A percentile compares a stretch with the other conserved stretches of the same genome.
These are phyloP conservation scores for Fusarium temperatum DNA, from an alignment of 2,329 filamentous ascomycete species.

Conservation along the genomic window DNA sequence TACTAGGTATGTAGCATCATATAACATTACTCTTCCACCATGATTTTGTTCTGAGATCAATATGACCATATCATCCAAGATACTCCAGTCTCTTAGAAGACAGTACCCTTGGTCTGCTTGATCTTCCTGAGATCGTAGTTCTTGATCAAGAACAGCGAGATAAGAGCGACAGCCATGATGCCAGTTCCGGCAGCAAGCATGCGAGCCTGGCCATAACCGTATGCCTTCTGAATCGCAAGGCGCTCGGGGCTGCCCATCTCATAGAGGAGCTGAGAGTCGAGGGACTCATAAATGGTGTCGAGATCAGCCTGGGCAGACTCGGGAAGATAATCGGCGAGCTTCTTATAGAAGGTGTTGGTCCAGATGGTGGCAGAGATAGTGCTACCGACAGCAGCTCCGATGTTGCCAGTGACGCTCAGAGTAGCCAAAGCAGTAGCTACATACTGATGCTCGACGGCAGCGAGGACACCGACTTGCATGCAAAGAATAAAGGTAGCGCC, in stretches of 20 bases:
- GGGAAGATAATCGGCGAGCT: constrained; percentile 62
- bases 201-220: constrained; percentile 60
- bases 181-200: constrained; percentile 54
- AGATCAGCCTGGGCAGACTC: constrained; percentile 47
- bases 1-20: not conserved
- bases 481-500: constrained; percentile 59
- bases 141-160: constrained; percentile 56
- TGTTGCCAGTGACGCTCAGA: constrained; percentile 39
- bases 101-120: constrained; percentile 59
- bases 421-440: constrained; percentile 45
- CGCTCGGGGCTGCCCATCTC: constrained; percentile 54
- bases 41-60: not conserved
- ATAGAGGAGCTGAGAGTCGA: constrained; percentile 62
- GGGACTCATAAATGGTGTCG: constrained; percentile 60
- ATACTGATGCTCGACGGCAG: constrained; percentile 46
- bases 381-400: constrained; percentile 43
- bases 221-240: constrained; percentile 66
- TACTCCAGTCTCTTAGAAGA: constrained; percentile 51
- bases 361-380: constrained; percentile 46
- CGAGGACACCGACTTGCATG: constrained; percentile 42
- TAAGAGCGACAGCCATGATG: constrained; percentile 45
- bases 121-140: constrained; percentile 61
- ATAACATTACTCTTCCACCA: constrained; percentile 4
- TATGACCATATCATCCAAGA: not conserved
- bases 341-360: constrained; percentile 47